Evolutionary conservation across 1,139 yeast species (phyloP), one percentile per base, ranked within the genome.

Genomic region (Hemisphaericaspora lyxosophila): DNA sequence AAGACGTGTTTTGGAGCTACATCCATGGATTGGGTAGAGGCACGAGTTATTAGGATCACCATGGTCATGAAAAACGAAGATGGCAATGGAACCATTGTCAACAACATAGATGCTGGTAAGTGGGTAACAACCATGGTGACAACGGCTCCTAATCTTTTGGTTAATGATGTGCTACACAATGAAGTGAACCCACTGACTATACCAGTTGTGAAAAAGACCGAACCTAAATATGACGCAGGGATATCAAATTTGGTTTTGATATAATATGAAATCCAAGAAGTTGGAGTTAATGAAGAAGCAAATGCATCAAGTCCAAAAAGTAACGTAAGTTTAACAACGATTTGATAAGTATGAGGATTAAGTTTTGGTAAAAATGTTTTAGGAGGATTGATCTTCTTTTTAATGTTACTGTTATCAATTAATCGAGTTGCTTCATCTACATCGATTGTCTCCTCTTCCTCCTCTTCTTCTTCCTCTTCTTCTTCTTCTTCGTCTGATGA

Each of bases 1-100:
- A 69, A 67, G 2, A 70, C 73, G 35, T 67, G 70, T 36, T 70
- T 70, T 9, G 75, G 71, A 3, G 73, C 71, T 33, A 64, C 66
- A 43, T 70, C 75, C 75, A 70, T 69, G 14, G 68, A 53, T 43
- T 67, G 72, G 22, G 71, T 64, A 7, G 63, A 53, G 3, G 71
- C 60, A 42, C 75, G 50, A 14, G 62, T 43, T 4, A 64, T 44
- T 42, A 69, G 48, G 8, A 67, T 57, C 3, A 52, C 48, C 41
- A 67, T 46, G 13, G 74, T 62, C 5, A 58, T 24, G 8, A 45
- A 34, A 33, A 67, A 53, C 7, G 64, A 54, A 3, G 48, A 45
- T 4, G 74, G 70, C 17, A 65, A 42, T 8, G 75, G 75, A 14
- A 69, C 55, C 34, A 65, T 37, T 4, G 63, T 59, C 33, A 67